A percentile compares a stretch with the other conserved stretches of the same genome.
Evolutionary conservation across 306 rosid species (phyloP).

Genomic region (Ammopiptanthus mongolicus): DNA sequence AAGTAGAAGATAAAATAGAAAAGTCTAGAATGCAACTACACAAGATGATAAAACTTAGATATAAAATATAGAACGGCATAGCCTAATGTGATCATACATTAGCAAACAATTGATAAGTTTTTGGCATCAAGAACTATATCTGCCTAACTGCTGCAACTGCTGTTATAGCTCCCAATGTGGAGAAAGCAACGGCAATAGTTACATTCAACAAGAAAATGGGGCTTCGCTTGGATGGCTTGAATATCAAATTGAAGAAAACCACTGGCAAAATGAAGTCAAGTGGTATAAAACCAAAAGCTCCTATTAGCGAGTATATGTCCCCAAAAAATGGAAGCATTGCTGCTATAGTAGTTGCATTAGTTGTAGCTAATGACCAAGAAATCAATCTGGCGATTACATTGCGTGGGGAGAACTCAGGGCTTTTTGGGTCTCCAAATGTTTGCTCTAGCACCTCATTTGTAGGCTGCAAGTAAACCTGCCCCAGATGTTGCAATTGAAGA

Average conservation of each 20-base stretch:
- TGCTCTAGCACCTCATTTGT: slow-evolving; percentile 52
- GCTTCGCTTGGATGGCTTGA: slow-evolving; percentile 41
- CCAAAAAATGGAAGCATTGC: slow-evolving; percentile 72
- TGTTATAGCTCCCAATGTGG: slow-evolving; percentile 35
- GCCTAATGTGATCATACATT: slow-evolving; percentile 24
- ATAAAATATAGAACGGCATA: not conserved
- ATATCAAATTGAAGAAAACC: slow-evolving; percentile 53
- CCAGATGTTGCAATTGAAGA: not conserved
- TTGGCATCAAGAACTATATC: slow-evolving; percentile 50
- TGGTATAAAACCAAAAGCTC: slow-evolving; percentile 66
- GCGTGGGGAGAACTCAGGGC: slow-evolving; percentile 35
- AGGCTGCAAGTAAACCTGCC: slow-evolving; percentile 52
- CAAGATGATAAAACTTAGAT: not conserved
- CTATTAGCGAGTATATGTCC: slow-evolving; percentile 46
- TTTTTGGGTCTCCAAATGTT: slow-evolving; percentile 31
- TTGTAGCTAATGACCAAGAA: slow-evolving; percentile 32
- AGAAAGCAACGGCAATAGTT: slow-evolving; percentile 31
- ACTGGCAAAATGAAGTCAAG: slow-evolving; percentile 59
- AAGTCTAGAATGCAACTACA: not conserved
- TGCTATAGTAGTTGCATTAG: slow-evolving; percentile 33
- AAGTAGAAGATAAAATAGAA: not conserved
- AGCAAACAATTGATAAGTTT: slow-evolving; percentile 40
- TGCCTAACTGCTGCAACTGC: slow-evolving; percentile 54
- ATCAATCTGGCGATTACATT: slow-evolving; percentile 42
- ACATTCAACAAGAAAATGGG: slow-evolving; percentile 38